A percentile compares a stretch with the other conserved stretches of the same genome.
Evolutionary conservation across 768 basidiomycete species (phyloP).

Genomic region (Cubamyces sp.): DNA sequence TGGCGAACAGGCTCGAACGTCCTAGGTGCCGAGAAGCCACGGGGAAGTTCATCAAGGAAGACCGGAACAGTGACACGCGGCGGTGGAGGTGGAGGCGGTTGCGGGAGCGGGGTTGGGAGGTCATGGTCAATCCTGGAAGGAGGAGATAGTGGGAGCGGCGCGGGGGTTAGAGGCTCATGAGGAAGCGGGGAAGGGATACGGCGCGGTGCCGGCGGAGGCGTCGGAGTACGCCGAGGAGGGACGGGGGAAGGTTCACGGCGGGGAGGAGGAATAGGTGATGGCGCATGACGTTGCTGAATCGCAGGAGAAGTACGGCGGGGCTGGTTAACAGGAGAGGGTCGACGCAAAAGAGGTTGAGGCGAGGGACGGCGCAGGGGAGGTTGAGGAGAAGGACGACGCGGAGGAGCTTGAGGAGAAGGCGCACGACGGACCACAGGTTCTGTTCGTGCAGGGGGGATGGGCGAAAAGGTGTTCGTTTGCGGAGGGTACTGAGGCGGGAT

Average conservation of each 20-base stretch:
- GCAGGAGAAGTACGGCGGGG: neutral
- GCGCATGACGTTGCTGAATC: neutral
- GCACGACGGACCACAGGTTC: constrained; percentile 6
- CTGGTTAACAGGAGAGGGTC: neutral
- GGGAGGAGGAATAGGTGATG: neutral
- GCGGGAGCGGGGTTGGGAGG: constrained; percentile 26
- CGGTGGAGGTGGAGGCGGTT: constrained; percentile 27
- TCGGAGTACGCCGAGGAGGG: constrained; percentile 7
- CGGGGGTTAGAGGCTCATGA: constrained; percentile 21
- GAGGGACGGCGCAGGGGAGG: no score
- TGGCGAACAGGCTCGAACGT: constrained; percentile 2
- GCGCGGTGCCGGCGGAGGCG: constrained; percentile 14
- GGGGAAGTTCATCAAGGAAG: constrained; percentile 5
- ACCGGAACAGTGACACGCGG: constrained; percentile 26
- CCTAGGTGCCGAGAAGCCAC: constrained; percentile 11
- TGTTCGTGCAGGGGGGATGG: constrained; percentile 5
- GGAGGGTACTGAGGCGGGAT: constrained; percentile 12
- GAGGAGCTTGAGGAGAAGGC: constrained; percentile 12
- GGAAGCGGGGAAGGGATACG: constrained; percentile 15
- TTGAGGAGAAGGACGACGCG: neutral
- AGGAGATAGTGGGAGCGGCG: constrained; percentile 29
- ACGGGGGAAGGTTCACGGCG: constrained; percentile 13
- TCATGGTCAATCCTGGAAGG: constrained; percentile 22
- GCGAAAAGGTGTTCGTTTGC: constrained; percentile 2
- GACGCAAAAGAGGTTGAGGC: no score